phyloP scores from a whole-genome alignment of 345 rosid species.

The Camelina neglecta region DNA sequence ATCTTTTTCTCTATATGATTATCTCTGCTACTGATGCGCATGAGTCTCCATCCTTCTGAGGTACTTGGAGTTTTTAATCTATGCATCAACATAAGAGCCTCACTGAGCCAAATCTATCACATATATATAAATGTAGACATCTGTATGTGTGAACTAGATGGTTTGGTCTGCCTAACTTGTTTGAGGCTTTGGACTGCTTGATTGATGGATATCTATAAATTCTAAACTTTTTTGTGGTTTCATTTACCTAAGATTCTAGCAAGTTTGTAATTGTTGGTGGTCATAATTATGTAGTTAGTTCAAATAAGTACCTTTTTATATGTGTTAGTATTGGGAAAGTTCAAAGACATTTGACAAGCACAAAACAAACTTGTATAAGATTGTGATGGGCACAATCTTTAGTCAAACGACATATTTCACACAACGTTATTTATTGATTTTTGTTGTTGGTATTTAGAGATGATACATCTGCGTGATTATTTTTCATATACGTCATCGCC shows the following conservation, averaged over 20 bases:
- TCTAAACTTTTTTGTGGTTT: neutral
- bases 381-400: constrained; percentile 12
- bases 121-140: constrained; percentile 18
- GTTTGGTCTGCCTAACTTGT: constrained; percentile 22
- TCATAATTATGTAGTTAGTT: neutral
- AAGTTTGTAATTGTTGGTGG: neutral
- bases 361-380: constrained; percentile 16
- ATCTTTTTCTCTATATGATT: constrained; percentile 36
- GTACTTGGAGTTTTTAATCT: constrained; percentile 26
- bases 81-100: constrained; percentile 22
- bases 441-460: neutral
- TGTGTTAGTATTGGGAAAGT: neutral
- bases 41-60: constrained; percentile 21
- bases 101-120: constrained; percentile 1
- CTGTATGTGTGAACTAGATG: constrained; percentile 13
- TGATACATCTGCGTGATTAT: neutral
- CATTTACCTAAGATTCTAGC: neutral
- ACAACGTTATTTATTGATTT: neutral
- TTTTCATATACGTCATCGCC: neutral
- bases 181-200: constrained; percentile 21
- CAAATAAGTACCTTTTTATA: neutral
- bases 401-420: too few relatives aligned
- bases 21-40: constrained; percentile 36
- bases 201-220: neutral
- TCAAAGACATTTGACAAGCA: neutral